A percentile compares a stretch with the other conserved stretches of the same genome.
phyloP scores from a whole-genome alignment of 805 yeast species.

The Vanderwaltozyma polyspora region DNA sequence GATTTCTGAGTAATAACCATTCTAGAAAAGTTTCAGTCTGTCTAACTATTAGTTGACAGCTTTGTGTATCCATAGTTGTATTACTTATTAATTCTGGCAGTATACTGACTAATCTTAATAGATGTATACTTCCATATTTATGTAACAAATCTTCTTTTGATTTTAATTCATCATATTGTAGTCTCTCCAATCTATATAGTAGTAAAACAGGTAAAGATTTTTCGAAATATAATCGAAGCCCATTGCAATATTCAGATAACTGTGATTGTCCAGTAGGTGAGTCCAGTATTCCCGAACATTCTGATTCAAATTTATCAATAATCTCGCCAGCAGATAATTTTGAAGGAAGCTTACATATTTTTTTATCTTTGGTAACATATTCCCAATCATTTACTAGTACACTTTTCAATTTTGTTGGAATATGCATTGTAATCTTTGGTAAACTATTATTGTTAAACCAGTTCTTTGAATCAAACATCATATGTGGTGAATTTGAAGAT shows the following conservation, averaged over 20 bases:
- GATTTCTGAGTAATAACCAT: slow-evolving; percentile 17
- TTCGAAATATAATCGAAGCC: slow-evolving; percentile 65
- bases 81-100: slow-evolving; percentile 76
- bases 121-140: slow-evolving; percentile 69
- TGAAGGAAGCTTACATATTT: slow-evolving; percentile 56
- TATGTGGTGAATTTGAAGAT: background rate
- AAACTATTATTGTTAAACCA: background rate
- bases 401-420: slow-evolving; percentile 60
- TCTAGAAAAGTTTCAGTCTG: slow-evolving; percentile 19
- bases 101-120: slow-evolving; percentile 63
- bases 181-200: slow-evolving; percentile 22
- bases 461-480: background rate
- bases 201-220: slow-evolving; percentile 35
- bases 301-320: slow-evolving; percentile 38
- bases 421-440: slow-evolving; percentile 38
- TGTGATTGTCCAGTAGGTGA: slow-evolving; percentile 35
- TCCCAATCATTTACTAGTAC: slow-evolving; percentile 91
- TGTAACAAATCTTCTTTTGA: slow-evolving; percentile 6
- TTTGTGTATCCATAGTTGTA: slow-evolving; percentile 71
- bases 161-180: slow-evolving; percentile 19
- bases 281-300: slow-evolving; percentile 17
- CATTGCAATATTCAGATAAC: slow-evolving; percentile 56
- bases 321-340: slow-evolving; percentile 39
- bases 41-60: slow-evolving; percentile 27
- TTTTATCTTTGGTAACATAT: slow-evolving; percentile 66